Evolutionary conservation across 257 asterid species (phyloP).

Genomic region (Perilla frutescens): DNA sequence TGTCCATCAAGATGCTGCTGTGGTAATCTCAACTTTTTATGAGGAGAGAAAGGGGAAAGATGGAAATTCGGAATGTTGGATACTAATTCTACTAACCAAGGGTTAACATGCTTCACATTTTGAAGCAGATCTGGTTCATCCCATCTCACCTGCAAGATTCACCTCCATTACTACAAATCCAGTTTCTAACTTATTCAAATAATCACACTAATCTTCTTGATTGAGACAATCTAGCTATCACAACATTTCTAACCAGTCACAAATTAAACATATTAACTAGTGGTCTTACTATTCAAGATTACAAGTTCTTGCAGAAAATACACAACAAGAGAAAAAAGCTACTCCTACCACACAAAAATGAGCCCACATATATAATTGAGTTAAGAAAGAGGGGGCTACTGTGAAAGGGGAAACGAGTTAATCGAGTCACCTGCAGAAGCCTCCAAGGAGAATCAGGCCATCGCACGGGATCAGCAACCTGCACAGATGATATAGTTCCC

Average conservation of each 20-base stretch:
- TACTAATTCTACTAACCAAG: slow-evolving; percentile 83
- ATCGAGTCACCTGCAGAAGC: slow-evolving; percentile 79
- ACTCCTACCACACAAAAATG: neutral
- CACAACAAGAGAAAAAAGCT: too few relatives aligned
- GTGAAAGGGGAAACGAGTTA: neutral
- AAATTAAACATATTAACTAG: neutral
- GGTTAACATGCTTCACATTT: slow-evolving; percentile 84
- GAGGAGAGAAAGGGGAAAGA: slow-evolving; percentile 74
- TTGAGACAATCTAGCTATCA: too few relatives aligned
- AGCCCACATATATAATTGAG: too few relatives aligned
- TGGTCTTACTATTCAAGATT: neutral
- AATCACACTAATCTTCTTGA: too few relatives aligned
- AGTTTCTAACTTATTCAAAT: too few relatives aligned
- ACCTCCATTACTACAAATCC: too few relatives aligned
- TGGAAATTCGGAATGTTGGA: slow-evolving; percentile 69
- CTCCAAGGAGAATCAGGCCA: slow-evolving; percentile 99
- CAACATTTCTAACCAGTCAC: too few relatives aligned
- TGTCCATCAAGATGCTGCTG: slow-evolving; percentile 63
- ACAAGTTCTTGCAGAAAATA: neutral
- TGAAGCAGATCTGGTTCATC: slow-evolving; percentile 91
- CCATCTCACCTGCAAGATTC: slow-evolving; percentile 71
- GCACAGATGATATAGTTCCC: slow-evolving; percentile 84
- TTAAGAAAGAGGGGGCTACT: too few relatives aligned
- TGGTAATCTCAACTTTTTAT: slow-evolving; percentile 60
- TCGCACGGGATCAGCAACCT: slow-evolving; percentile 73